Evolutionary conservation across 139 green algal species (phyloP), one percentile per base, ranked within the genome.

Genomic region (Volvox africanus): DNA sequence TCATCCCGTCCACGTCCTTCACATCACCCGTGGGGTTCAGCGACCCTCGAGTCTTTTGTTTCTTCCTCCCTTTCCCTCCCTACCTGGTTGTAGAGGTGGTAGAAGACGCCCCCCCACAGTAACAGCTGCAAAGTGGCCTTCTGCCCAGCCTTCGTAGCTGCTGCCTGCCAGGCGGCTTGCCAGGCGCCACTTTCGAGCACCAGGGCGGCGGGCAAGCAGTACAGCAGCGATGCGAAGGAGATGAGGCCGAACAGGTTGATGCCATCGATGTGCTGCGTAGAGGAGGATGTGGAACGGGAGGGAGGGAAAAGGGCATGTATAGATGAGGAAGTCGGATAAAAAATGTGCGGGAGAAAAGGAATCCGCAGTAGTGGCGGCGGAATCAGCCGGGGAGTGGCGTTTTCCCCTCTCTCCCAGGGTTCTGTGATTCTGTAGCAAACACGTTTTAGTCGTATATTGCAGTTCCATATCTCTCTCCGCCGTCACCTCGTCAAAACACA

Each of bases 241-340:
- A 99, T 96, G 78, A 99, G 93, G 28, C 95, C 97, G 93, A 99
- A 99, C 79, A 99, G 94, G 94, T 99, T 99, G 94, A 98, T 99
- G 82, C 97, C 97, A 81, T 98, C 96, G n/a, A 99, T 96, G 87
- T 97, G 82, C 93, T 97, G 94, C 26, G 28, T 30, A 18, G 5
- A 11, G 65, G 67, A 0, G 12, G 83, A 11, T 21, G 65, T 5
- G 37, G 78, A 24, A 20, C 9, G 19, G 20, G 37, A 84, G 36
- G 61, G 55, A 9, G 11, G 50, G 6, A 30, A 13, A 68, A 50
- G 6, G 28, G 80, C 26, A 30, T 5, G 19, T n/a, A n/a, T n/a
- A 35, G 37, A 35, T 26, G 44, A 16, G n/a, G 18, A 30, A 21
- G 26, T 19, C 24, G 79, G 79, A 50, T 21, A 28, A n/a, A 68